These are phyloP conservation scores for Apocynum venetum DNA, from an alignment of 257 asterid species.

Conservation along the genomic window DNA sequence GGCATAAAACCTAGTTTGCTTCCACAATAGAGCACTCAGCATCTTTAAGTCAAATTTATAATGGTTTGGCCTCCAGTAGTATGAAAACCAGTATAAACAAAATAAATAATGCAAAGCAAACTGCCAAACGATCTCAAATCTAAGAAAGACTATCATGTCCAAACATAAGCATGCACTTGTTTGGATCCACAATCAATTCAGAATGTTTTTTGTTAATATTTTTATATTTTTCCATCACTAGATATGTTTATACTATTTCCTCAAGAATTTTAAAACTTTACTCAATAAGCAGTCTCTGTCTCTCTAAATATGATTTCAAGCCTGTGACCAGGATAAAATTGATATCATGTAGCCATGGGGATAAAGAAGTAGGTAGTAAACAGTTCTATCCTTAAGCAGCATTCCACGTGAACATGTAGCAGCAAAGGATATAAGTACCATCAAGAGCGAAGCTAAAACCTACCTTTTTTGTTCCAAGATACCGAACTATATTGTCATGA, in stretches of 20 bases:
- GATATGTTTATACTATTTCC: background rate
- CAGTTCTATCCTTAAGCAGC: background rate
- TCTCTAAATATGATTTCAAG: background rate
- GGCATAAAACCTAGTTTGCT: background rate
- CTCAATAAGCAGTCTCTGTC: background rate
- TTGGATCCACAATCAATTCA: background rate
- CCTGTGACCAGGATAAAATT: background rate
- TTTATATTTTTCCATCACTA: background rate
- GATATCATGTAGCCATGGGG: background rate
- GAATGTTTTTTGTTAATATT: background rate
- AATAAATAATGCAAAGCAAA: background rate
- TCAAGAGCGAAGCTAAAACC: conserved; percentile 4
- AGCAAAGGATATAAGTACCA: background rate
- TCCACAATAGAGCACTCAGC: background rate
- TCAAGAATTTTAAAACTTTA: background rate
- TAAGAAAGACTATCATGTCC: background rate
- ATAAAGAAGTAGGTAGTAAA: background rate
- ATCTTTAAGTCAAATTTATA: background rate
- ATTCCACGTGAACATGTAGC: background rate
- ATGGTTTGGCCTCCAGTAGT: no score
- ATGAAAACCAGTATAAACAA: background rate
- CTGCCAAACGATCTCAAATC: background rate
- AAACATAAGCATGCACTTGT: background rate
- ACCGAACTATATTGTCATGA: conserved; percentile 88
- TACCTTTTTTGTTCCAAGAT: conserved; percentile 93